phyloP scores from a whole-genome alignment of 1,284 basidiomycete species.

The Rugosomyces carneus region DNA sequence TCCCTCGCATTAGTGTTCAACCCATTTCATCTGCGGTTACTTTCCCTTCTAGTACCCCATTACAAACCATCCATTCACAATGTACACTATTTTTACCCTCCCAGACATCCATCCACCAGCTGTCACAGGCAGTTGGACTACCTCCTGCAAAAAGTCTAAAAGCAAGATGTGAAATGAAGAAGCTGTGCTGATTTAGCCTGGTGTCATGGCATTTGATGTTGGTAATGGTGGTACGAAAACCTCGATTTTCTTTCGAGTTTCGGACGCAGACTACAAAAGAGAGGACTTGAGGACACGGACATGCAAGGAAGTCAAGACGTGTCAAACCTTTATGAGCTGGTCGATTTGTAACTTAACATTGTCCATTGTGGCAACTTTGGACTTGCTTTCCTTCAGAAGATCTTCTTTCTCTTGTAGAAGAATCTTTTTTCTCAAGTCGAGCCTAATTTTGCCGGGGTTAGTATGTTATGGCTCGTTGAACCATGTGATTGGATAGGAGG shows the following conservation, averaged over 20 bases:
- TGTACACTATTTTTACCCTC: conserved; percentile 8
- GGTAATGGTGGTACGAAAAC: conserved; percentile 51
- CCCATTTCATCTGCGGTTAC: conserved; percentile 3
- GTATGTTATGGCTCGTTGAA: conserved; percentile 8
- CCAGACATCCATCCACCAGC: conserved; percentile 15
- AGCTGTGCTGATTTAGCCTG: conserved; percentile 14
- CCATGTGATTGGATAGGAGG: conserved; percentile 16
- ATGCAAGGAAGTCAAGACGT: conserved; percentile 1
- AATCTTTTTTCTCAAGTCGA: conserved; percentile 62
- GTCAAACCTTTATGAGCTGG: conserved; percentile 60
- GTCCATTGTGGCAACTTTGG: conserved; percentile 61
- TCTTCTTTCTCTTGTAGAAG: conserved; percentile 64
- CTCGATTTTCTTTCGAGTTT: conserved; percentile 69
- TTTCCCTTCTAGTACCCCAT: conserved; percentile 11
- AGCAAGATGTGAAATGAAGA: conserved; percentile 8
- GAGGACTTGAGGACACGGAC: conserved; percentile 6
- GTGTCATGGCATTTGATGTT: conserved; percentile 18
- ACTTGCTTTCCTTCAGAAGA: conserved; percentile 65
- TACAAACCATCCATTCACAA: conserved; percentile 5
- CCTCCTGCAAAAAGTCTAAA: conserved; percentile 8
- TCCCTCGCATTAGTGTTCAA: conserved; percentile 15
- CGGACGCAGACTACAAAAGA: conserved; percentile 49
- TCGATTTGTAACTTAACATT: conserved; percentile 70
- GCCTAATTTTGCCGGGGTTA: conserved; percentile 32
- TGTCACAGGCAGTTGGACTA: conserved; percentile 15